phyloP scores from a whole-genome alignment of 2,329 filamentous ascomycete species.

The Epicoccum nigrum region DNA sequence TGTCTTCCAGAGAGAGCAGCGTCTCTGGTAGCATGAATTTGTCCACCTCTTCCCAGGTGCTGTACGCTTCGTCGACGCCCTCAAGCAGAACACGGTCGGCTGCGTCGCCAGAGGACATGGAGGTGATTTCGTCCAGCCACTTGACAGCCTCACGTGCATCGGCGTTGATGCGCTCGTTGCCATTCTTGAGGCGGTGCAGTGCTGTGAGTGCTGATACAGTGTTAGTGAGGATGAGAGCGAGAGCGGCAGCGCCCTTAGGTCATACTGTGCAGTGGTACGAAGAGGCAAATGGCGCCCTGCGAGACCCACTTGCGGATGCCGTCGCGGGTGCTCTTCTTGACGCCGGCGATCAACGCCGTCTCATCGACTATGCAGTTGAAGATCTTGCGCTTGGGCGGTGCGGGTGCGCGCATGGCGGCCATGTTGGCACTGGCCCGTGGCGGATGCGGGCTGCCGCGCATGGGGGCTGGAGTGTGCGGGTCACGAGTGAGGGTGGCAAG shows the following conservation, averaged over 20 bases:
- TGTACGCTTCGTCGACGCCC: conserved; percentile 55
- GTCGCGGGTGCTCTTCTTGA: conserved; percentile 59
- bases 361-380: conserved; percentile 63
- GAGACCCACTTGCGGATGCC: conserved; percentile 59
- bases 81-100: conserved; percentile 52
- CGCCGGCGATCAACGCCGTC: conserved; percentile 57
- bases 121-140: conserved; percentile 60
- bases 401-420: conserved; percentile 32
- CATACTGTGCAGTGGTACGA: conserved; percentile 59
- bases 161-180: conserved; percentile 50
- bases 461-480: conserved; percentile 21
- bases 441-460: conserved; percentile 43
- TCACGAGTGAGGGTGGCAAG: conserved; percentile 6
- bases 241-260: conserved; percentile 14
- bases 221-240: conserved; percentile 26
- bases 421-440: conserved; percentile 37
- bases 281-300: conserved; percentile 57
- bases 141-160: conserved; percentile 57
- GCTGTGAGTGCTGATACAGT: conserved; percentile 51
- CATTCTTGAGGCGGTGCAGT: conserved; percentile 53
- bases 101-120: conserved; percentile 46
- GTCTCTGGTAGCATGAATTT: conserved; percentile 55
- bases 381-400: conserved; percentile 51
- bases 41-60: conserved; percentile 58
- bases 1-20: conserved; percentile 56